Percentiles rank a stretch among this genome's conserved stretches.
phyloP scores from a whole-genome alignment of 768 basidiomycete genomes.

The Neoboletus subvelutipes region DNA sequence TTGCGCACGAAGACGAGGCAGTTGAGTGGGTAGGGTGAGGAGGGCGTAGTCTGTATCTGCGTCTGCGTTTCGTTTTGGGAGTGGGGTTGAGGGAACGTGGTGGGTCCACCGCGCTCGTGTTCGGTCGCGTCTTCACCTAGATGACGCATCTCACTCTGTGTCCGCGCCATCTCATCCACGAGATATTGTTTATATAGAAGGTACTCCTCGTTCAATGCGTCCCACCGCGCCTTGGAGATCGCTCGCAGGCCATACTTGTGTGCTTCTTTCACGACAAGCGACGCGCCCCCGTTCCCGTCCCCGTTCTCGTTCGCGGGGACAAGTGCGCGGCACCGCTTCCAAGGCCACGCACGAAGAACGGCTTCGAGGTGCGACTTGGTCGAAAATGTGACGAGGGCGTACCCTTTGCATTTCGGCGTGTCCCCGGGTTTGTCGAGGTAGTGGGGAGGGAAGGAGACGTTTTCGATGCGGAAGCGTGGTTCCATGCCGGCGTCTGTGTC shows the following conservation, averaged over 20 bases:
- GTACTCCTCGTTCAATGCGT: conserved; percentile 65
- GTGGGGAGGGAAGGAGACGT: conserved; percentile 58
- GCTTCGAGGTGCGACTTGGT: conserved; percentile 37
- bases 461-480: conserved; percentile 41
- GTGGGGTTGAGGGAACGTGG: background rate
- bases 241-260: conserved; percentile 58
- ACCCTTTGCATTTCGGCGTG: conserved; percentile 66
- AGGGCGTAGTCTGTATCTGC: conserved; percentile 8
- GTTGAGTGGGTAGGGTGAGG: conserved; percentile 53
- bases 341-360: conserved; percentile 59
- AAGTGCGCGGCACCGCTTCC: conserved; percentile 37
- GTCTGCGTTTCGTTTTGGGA: background rate
- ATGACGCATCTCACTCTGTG: conserved; percentile 1
- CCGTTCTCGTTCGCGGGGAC: background rate
- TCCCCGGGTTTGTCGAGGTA: conserved; percentile 58
- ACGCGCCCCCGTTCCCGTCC: background rate
- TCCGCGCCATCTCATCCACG: conserved; percentile 42
- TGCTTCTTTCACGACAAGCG: conserved; percentile 41
- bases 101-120: background rate
- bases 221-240: conserved; percentile 61
- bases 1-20: conserved; percentile 73
- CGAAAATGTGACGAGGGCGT: conserved; percentile 65
- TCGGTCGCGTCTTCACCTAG: background rate
- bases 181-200: conserved; percentile 57
- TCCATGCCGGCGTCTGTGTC: background rate